Evolutionary conservation across 192 early-diverging fungal species (phyloP), one percentile per base, ranked within the genome.

Genomic region (Linnemannia hyalina): DNA sequence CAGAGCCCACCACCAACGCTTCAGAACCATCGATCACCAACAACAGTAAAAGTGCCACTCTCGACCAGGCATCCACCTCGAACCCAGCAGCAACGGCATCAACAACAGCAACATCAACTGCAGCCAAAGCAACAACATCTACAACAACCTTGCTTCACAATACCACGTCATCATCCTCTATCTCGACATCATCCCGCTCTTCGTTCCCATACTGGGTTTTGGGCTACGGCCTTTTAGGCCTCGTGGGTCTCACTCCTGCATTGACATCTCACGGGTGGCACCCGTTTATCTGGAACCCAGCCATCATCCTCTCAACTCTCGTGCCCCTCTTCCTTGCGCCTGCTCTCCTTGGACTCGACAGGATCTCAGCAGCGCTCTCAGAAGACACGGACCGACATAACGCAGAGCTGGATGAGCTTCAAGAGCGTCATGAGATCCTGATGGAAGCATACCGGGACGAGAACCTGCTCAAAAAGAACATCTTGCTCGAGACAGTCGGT

Each of bases 401-500:
- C 3, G 35, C 35, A n/a, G 80, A 86, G 32, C 44, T 72, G 41
- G 75, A 86, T 26, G 76, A 75, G 7, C 70, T 86, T 23, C 75
- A 77, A 32, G 80, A 78, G 10, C 78, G 74, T 3, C 80, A 86
- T 29, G 79, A 80, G n/a, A 49, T 32, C 23, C 15, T 80, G 20
- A 54, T 86, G 65, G 84, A 86, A 3, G 75, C 74, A 6, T 80
- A 68, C 63, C 71, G 70, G 60, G 75, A 86, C 23, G 84, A 86
- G 11, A 75, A 81, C 22, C 41, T 74, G 10, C 68, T 76, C 23
- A 73, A 82, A 35, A 86, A 84, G 16, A 76, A 82, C 23, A 73
- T 87, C 2, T 83, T 90, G 52, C 38, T 90, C 10, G 63, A 82
- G 23, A 89, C 89, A 42, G 78, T 90, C 6, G 81, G 88, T 9